Evolutionary conservation across 306 rosid genomes (phyloP), one percentile per base, ranked within the genome.

Genomic region (Cajanus cajan): DNA sequence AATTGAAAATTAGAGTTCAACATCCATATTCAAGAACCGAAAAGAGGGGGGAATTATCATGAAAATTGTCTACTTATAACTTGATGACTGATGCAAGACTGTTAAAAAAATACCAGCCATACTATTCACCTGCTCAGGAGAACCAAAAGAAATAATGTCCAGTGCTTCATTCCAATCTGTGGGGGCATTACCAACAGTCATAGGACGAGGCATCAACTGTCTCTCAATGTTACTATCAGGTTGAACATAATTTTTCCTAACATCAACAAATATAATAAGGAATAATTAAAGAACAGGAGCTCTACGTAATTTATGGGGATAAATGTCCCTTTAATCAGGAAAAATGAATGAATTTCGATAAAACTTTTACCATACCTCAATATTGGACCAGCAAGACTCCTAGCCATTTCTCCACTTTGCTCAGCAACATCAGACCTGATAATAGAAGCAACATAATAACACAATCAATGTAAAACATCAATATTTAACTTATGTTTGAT

Each of bases 151-250:
- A 76, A 96, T 96, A 57, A 93, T 91, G 70, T 96, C 97, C 64
- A 96, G 85, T 16, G 99, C 98, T 85, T 96, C 99, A 75, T 91
- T 96, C 99, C 99, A 96, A 83, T 96, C 92, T 12, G 94, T 90
- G 79, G 98, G 99, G 55, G 94, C 96, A 81, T 69, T 88, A 3
- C 89, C 90, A 61, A 88, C 85, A 50, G 88, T 39, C 34, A 89
- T 74, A 21, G 84, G 84, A 81, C 78, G 91, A 31, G 93, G 90
- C 82, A 88, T 50, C 43, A 86, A 40, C 74, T 84, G 96, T 78
- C 92, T 85, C 82, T 93, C 99, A 79, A 82, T 71, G 73, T 79
- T 90, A 68, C 70, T 74, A 81, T 96, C 99, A 33, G 92, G 70
- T 84, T 86, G 94, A 54, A 87, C 93, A 80, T 67, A 79, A 68